Evolutionary conservation across 352 stramenopile genomes (phyloP), one percentile per base, ranked within the genome.

Genomic region (Paralagenidium karlingii): DNA sequence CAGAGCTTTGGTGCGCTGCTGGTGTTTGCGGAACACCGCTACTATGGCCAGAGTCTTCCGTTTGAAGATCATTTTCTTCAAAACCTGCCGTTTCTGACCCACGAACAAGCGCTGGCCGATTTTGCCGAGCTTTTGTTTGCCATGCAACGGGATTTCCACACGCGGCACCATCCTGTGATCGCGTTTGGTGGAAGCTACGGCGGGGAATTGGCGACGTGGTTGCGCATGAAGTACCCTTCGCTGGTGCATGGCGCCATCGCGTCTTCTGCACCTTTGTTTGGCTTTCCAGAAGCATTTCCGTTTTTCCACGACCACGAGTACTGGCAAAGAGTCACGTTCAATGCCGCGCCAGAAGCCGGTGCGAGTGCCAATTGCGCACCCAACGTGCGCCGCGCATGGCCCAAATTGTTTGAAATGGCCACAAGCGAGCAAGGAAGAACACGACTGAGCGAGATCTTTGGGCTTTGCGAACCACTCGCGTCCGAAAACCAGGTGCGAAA

Each of bases 21-120:
- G 5, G 88, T 98, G 11, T 97, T 97, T 59, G 86, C 83, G 0
- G 94, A 98, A 55, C 94, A 98, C 59, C 81, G 94, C 0, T 98
- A 97, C 61, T 97, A 97, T 53, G 94, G 93, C 37, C 61, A 86
- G 43, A 93, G 74, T 32, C 53, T 92, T 11, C 87, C 85, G 16
- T 89, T 93, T 31, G 69, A 63, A 0, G 49, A 37, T 6, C 58
- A 76, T 41, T 82, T 70, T 38, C 73, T 78, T 58, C 61, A 64
- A 49, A 55, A 91, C 40, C 41, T 97, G 16, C 53, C 58, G 11
- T 96, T 89, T 43, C 60, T 91, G 10, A 90, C 65, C 24, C 77
- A 91, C 28, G 81, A 95, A 12, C 91, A 98, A 50, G 93, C 94
- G 19, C 63, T 98, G 8, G 85, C 79, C 0, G 94, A 98, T 52